These are phyloP conservation scores for Aspergillus nomiae DNA, from an alignment of 2,329 filamentous ascomycete genomes.

Conservation along the genomic window DNA sequence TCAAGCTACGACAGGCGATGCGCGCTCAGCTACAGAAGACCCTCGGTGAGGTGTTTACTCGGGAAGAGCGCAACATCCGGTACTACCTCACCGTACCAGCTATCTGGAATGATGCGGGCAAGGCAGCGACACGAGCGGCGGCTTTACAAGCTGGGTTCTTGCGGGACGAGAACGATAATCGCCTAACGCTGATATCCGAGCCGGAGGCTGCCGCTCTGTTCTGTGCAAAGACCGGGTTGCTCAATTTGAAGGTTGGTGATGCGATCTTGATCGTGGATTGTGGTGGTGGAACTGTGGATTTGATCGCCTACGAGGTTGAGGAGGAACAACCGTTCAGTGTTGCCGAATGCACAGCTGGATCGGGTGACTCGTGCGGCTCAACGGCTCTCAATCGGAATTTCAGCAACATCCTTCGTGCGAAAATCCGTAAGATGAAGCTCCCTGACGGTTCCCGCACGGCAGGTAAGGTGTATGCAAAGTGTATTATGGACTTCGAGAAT, in stretches of 20 bases:
- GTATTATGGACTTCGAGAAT: slow-evolving; percentile 99
- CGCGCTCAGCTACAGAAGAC: slow-evolving; percentile 94
- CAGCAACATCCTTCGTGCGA: slow-evolving; percentile 94
- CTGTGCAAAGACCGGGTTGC: slow-evolving; percentile 92
- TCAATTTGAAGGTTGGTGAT: slow-evolving; percentile 97
- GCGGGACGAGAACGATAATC: slow-evolving; percentile 95
- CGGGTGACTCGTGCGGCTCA: slow-evolving; percentile 97
- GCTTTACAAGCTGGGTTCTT: slow-evolving; percentile 97
- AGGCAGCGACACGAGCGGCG: slow-evolving; percentile 91
- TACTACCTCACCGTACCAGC: slow-evolving; percentile 99
- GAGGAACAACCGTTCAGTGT: slow-evolving; percentile 97
- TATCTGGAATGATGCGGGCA: slow-evolving; percentile 98
- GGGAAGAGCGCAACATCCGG: slow-evolving; percentile 95
- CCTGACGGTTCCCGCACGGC: slow-evolving; percentile 95
- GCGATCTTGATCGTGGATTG: slow-evolving; percentile 98
- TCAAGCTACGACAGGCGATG: slow-evolving; percentile 97
- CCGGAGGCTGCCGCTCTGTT: slow-evolving; percentile 97
- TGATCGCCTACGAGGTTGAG: slow-evolving; percentile 98
- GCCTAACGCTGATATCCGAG: slow-evolving; percentile 90
- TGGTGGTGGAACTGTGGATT: slow-evolving; percentile 95
- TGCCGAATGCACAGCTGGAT: slow-evolving; percentile 94
- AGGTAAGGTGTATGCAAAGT: slow-evolving; percentile 98
- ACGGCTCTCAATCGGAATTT: slow-evolving; percentile 97
- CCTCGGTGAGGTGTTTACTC: slow-evolving; percentile 93
- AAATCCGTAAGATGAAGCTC: slow-evolving; percentile 99